Evolutionary conservation across 23 red algal genomes (phyloP).

Genomic region (Gracilaria domingensis): DNA sequence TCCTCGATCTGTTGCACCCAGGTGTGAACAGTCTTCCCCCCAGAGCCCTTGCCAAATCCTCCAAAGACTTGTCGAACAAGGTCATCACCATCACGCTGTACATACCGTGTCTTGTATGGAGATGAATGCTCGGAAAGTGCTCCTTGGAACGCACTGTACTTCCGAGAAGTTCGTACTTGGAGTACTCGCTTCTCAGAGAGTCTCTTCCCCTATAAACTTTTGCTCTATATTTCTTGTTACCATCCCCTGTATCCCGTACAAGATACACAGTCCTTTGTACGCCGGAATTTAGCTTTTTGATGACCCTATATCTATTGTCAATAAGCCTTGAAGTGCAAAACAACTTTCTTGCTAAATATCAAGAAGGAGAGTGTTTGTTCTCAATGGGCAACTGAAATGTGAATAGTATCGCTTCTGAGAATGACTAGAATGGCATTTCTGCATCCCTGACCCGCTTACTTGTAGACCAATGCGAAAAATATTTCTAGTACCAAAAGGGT

Average conservation of each 20-base stretch:
- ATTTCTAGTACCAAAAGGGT: too few species aligned
- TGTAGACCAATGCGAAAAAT: too few species aligned
- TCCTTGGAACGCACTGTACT: not conserved
- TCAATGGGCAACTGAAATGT: too few species aligned
- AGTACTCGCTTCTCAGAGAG: not conserved
- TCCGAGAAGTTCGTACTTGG: not conserved
- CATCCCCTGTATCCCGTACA: not conserved
- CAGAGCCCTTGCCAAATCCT: not conserved
- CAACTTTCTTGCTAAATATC: too few species aligned
- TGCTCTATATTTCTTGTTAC: not conserved
- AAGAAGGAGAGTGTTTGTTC: too few species aligned
- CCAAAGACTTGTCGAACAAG: not conserved
- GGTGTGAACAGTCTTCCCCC: not conserved
- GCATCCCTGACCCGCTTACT: too few species aligned
- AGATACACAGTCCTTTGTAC: not conserved
- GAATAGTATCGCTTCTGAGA: too few species aligned
- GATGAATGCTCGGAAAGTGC: not conserved
- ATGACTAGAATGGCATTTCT: too few species aligned
- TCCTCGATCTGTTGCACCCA: too few species aligned
- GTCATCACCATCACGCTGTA: not conserved
- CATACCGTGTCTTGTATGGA: not conserved
- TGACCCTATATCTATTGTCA: not conserved
- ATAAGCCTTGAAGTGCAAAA: not conserved
- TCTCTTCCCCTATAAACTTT: not conserved
- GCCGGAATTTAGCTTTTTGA: not conserved